These are phyloP conservation scores for Beauveria brongniartii DNA, from an alignment of 2,329 filamentous ascomycete genomes.

Conservation along the genomic window DNA sequence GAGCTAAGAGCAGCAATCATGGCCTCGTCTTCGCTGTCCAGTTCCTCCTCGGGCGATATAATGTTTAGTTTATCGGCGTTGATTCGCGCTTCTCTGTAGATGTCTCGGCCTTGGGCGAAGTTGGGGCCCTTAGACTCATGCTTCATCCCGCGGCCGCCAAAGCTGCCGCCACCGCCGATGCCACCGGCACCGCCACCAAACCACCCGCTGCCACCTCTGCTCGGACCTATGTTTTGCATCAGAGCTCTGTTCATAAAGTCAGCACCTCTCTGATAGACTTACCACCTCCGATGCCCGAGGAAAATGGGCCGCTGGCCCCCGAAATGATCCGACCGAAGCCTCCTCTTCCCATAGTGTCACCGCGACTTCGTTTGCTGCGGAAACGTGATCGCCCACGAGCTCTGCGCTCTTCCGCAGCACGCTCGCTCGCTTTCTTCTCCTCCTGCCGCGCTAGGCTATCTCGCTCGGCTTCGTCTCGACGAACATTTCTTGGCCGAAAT, in stretches of 20 bases:
- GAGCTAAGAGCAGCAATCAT: slow-evolving; percentile 29
- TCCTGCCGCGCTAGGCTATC: slow-evolving; percentile 38
- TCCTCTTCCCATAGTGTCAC: slow-evolving; percentile 35
- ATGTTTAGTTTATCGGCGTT: slow-evolving; percentile 48
- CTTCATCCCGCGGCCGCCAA: slow-evolving; percentile 22
- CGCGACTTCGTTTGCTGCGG: slow-evolving; percentile 35
- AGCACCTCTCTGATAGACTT: background rate
- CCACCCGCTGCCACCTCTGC: slow-evolving; percentile 12
- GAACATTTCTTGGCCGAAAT: slow-evolving; percentile 40
- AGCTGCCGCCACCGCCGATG: slow-evolving; percentile 19
- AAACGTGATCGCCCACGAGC: slow-evolving; percentile 31
- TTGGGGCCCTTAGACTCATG: slow-evolving; percentile 28
- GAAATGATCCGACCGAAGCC: slow-evolving; percentile 27
- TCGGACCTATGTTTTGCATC: background rate
- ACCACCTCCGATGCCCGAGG: slow-evolving; percentile 18
- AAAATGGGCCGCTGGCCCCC: slow-evolving; percentile 33
- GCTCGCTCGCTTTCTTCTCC: slow-evolving; percentile 33
- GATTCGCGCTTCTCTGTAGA: slow-evolving; percentile 38
- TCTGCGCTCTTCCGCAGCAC: slow-evolving; percentile 31
- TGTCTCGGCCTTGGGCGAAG: slow-evolving; percentile 28
- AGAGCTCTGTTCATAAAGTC: background rate
- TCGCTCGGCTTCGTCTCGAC: slow-evolving; percentile 42
- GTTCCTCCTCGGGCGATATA: slow-evolving; percentile 34
- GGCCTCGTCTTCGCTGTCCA: slow-evolving; percentile 36
- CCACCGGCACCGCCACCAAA: slow-evolving; percentile 21